Evolutionary conservation across 2,329 filamentous ascomycete genomes (phyloP).

Genomic region (Tolypocladium album): DNA sequence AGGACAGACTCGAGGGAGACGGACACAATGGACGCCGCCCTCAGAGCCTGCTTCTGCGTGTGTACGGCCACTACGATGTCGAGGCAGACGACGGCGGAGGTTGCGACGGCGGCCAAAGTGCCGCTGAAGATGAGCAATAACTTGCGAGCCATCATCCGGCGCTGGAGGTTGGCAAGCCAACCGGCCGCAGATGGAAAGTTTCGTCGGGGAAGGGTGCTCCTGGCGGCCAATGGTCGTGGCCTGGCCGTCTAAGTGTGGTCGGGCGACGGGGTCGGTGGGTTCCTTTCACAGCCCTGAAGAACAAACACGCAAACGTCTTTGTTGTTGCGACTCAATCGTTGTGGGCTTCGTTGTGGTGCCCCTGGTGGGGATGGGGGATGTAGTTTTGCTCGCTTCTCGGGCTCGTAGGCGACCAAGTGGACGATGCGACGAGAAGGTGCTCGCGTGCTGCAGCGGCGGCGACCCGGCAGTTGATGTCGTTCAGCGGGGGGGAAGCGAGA

Average conservation of each 20-base stretch:
- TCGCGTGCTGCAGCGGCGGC: neutral
- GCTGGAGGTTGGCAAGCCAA: conserved; percentile 1
- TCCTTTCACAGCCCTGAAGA: neutral
- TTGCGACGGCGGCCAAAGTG: conserved; percentile 9
- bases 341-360: neutral
- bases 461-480: neutral
- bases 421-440: neutral
- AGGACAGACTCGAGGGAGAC: conserved; percentile 16
- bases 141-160: conserved; percentile 5
- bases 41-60: conserved; percentile 1
- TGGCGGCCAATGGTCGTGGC: neutral
- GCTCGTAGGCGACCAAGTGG: neutral
- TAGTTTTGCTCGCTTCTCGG: neutral
- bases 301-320: too few species aligned
- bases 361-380: neutral
- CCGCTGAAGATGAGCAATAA: conserved; percentile 4
- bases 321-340: neutral
- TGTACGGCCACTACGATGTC: conserved; percentile 7
- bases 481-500: neutral
- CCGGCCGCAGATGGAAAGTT: neutral
- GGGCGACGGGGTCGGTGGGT: neutral
- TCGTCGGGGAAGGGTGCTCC: neutral
- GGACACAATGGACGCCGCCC: conserved; percentile 13
- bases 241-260: neutral
- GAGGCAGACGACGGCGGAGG: conserved; percentile 7